These are phyloP conservation scores for Botrytis sinoallii DNA, from an alignment of 2,329 filamentous ascomycete genomes.

Conservation along the genomic window DNA sequence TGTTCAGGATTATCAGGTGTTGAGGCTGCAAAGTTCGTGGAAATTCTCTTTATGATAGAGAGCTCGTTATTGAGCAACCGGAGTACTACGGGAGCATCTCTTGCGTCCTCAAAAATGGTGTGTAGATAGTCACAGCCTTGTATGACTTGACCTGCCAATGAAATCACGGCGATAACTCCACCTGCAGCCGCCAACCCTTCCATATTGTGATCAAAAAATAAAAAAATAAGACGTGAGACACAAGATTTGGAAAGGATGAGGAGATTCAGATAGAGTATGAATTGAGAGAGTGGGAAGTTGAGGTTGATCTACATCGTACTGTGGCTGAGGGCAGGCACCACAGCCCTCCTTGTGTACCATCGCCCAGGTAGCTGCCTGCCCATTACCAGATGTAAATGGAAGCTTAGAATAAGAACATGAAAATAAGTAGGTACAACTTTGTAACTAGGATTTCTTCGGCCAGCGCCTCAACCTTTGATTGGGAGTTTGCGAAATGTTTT, in stretches of 20 bases:
- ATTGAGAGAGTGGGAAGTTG: no score
- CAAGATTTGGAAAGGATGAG: background rate
- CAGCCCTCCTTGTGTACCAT: background rate
- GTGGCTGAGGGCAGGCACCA: background rate
- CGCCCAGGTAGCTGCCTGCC: background rate
- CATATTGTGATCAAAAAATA: background rate
- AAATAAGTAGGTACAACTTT: background rate
- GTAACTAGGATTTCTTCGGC: background rate
- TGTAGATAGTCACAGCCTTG: constrained; percentile 3
- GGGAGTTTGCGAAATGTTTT: background rate
- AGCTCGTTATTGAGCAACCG: background rate
- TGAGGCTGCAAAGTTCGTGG: background rate
- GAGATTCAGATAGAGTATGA: background rate
- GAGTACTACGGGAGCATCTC: background rate
- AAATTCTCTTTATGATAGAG: background rate
- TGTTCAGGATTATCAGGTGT: background rate
- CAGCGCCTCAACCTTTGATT: background rate
- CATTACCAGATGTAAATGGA: background rate
- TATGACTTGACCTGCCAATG: background rate
- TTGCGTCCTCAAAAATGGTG: background rate
- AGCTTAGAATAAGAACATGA: background rate
- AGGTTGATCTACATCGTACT: background rate
- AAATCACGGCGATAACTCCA: background rate
- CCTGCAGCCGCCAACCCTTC: background rate
- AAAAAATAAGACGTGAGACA: background rate